Base-by-base conservation (phyloP, 768 basidiomycete genomes). In the Phanerodontia chrysosporium region DNA sequence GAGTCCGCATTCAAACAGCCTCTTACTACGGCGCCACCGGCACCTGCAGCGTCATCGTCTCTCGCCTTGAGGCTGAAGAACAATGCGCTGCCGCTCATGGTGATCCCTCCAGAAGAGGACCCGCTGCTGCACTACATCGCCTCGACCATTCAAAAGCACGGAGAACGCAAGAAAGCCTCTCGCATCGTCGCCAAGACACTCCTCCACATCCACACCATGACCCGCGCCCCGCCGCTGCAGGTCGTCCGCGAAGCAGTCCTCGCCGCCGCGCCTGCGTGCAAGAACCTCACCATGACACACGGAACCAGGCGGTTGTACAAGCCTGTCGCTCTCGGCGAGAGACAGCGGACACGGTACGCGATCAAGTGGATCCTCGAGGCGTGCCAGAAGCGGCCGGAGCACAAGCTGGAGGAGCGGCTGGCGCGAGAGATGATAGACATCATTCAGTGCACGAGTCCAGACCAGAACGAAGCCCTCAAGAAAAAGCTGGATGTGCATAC, bases 371-470 rank as follows among this genome's bases (percentile, higher is more conserved):
- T 97, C 16, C 63, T 92, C 46, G 74, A 84, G 5, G 85, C 83
- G 13, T 81, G 83, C 60, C 78, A 86, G 59, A 75, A 73, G 57
- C 78, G 80, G 44, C 69, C 79, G 0, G 89, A 87, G 24, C 79
- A 79, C 64, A 80, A 75, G 0, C 61, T 88, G 7, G 84, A 85
- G 62, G 84, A 89, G 66, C 76, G 93, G 59, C 70, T 96, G 60
- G 93, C 93, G 29, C 78, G 83, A 67, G 92, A 96, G 74, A 74
- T 95, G 30, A 77, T 97, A 45, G 79, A 77, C 0, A 81, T 92
- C 21, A 63, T 92, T n/a, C 76, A 87, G 64, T 53, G 52, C 24
- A 42, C 32, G 16, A 25, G 42, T 24, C 39, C 32, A 16, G 84
- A 84, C 18, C 79, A 80, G 3, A 83, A 83, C 45, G 68, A 75